These are phyloP conservation scores for Xylariaceae sp. DNA, from an alignment of 2,329 filamentous ascomycete genomes.

Conservation along the genomic window DNA sequence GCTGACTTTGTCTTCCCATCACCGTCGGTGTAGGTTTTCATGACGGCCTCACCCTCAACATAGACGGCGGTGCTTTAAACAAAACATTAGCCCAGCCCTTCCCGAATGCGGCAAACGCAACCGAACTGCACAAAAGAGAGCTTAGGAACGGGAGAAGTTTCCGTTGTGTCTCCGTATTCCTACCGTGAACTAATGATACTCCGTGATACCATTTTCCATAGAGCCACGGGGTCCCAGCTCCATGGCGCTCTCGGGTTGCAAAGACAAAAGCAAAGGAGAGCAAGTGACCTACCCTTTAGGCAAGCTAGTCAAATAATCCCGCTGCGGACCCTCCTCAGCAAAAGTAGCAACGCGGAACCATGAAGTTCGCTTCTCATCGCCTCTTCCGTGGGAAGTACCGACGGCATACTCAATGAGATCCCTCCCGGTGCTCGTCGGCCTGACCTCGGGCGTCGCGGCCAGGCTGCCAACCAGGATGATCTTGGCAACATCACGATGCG, in stretches of 20 bases:
- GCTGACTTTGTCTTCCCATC: conserved; percentile 63
- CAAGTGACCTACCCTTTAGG: conserved; percentile 72
- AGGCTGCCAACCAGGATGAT: conserved; percentile 87
- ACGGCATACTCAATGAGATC: conserved; percentile 76
- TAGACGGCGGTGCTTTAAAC: conserved; percentile 67
- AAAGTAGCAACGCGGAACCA: conserved; percentile 84
- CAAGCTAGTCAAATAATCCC: conserved; percentile 68
- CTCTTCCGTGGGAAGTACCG: conserved; percentile 61
- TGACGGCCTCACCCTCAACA: conserved; percentile 75
- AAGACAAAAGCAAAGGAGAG: conserved; percentile 6
- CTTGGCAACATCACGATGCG: conserved; percentile 63
- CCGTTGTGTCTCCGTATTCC: neutral
- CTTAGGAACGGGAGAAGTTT: neutral
- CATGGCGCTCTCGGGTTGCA: neutral
- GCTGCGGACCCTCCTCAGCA: conserved; percentile 58
- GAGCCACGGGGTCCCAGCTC: neutral
- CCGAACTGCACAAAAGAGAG: neutral
- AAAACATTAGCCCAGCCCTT: conserved; percentile 14
- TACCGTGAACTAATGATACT: neutral
- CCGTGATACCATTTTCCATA: neutral
- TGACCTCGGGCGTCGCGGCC: conserved; percentile 71
- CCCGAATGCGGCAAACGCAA: neutral
- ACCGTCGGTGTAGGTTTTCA: conserved; percentile 62
- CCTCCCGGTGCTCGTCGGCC: conserved; percentile 63
- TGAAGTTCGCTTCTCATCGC: conserved; percentile 70